phyloP scores from a whole-genome alignment of 202 grass and related monocot species.

The Panicum virgatum region DNA sequence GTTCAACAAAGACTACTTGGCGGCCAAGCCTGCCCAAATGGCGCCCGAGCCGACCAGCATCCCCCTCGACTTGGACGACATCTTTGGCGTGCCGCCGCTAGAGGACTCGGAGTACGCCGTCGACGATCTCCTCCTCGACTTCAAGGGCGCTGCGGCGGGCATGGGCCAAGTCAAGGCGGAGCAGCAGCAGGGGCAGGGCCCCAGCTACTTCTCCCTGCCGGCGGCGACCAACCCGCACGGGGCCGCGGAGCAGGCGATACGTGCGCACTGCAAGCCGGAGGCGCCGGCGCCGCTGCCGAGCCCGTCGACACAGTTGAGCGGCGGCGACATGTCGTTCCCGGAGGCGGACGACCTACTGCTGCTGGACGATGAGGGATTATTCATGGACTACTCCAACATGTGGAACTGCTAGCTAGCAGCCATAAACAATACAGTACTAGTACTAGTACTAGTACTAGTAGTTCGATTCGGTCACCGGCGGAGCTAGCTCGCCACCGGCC shows the following conservation, averaged over 20 bases:
- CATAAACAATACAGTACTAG: not conserved
- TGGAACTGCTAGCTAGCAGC: too few relatives aligned
- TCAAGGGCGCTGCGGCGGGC: too few relatives aligned
- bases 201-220: too few relatives aligned
- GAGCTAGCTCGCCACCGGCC: too few relatives aligned
- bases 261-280: conserved; percentile 26
- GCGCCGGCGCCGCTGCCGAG: too few relatives aligned
- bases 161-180: conserved; percentile 27
- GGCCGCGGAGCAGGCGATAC: conserved; percentile 6
- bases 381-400: conserved; percentile 31
- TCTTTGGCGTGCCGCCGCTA: conserved; percentile 38
- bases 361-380: not conserved
- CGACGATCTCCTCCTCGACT: not conserved
- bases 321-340: too few relatives aligned
- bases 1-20: conserved; percentile 55
- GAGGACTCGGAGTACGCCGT: conserved; percentile 1
- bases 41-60: not conserved
- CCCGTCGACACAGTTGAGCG: too few relatives aligned
- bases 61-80: conserved; percentile 28
- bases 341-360: conserved; percentile 37
- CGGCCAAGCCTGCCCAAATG: conserved; percentile 36
- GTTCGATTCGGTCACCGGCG: not conserved
- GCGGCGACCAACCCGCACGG: not conserved
- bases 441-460: too few relatives aligned
- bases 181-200: not conserved